Evolutionary conservation across 2,329 filamentous ascomycete genomes (phyloP), one percentile per base, ranked within the genome.

Genomic region (Dactylellina leptospora): DNA sequence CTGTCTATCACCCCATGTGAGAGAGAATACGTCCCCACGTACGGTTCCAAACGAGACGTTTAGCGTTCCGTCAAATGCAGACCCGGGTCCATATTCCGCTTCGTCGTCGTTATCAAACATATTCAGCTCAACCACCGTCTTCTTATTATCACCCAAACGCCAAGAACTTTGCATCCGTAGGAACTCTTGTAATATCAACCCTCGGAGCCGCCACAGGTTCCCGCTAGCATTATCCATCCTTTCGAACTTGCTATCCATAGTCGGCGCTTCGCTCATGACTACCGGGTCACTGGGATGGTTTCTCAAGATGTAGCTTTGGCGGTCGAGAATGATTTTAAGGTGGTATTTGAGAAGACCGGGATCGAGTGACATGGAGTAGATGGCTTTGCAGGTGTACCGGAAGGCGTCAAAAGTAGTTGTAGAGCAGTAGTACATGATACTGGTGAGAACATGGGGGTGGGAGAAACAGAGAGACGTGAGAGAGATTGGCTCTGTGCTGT

Each of bases 281-380:
- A 58, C 18, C 11, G 16, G 38, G 11, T 28, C 11, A 23, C 23
- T 10, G 6, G 33, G 30, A 9, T 25, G 22, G n/a, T 47, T 40
- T 23, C 18, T 27, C 6, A 30, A 8, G 2, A 62, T 38, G 6
- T 63, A 25, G 27, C 38, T 58, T 16, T 71, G 58, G 2, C 58
- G 66, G 25, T 71, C 27, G 11, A 62, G 23, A 20, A 71, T 63
- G 8, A 27, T 48, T 25, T 28, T 58, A 2, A 71, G 36, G 27
- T 71, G 66, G 16, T 71, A 36, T 27, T 58, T 36, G 20, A 71
- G 44, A 10, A 71, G 58, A 5, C 23, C 44, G 6, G 66, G 58
- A 18, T 71, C 66, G 3, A 71, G 58, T 3, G 66, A 71, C 66
- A 71, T 71, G 38, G 66, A 71, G 13, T 71, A 71, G 25, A 71